Evolutionary conservation across 148 eudicot genomes (phyloP).

Genomic region (Cornus florida): DNA sequence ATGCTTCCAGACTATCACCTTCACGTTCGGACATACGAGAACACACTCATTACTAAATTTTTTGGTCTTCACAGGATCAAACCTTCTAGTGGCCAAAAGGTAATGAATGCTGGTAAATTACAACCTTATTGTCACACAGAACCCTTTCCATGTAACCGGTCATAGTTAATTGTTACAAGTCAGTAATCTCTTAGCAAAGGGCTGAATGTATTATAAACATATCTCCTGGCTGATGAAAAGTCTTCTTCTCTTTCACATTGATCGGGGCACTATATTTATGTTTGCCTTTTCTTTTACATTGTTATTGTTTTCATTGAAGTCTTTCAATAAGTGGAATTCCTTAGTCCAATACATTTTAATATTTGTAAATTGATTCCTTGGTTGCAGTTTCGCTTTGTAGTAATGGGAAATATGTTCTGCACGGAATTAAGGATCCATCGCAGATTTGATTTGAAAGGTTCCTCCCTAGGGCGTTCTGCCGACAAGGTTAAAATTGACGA

Average conservation of each 20-base stretch:
- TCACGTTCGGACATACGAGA: constrained; percentile 83
- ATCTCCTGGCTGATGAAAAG: not conserved
- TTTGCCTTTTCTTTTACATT: not conserved
- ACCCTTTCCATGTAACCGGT: not conserved
- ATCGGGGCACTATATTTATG: not conserved
- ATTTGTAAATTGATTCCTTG: constrained; percentile 11
- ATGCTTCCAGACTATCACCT: constrained; percentile 93
- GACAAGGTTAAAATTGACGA: constrained; percentile 96
- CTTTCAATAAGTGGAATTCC: constrained; percentile 1
- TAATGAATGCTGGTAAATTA: constrained; percentile 18
- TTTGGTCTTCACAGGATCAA: constrained; percentile 97
- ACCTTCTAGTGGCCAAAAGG: constrained; percentile 97
- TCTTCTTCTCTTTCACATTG: constrained; percentile 2
- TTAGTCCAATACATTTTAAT: not conserved
- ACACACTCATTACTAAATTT: constrained; percentile 93
- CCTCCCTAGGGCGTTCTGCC: constrained; percentile 90
- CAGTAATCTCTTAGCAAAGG: constrained; percentile 1
- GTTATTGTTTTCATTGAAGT: not conserved
- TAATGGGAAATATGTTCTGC: constrained; percentile 99
- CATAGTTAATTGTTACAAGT: not conserved
- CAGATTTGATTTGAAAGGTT: constrained; percentile 92
- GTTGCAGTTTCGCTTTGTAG: constrained; percentile 95
- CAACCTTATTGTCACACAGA: not conserved
- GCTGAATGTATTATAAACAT: not conserved
- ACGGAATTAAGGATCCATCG: constrained; percentile 96